phyloP scores from a whole-genome alignment of 2,329 filamentous ascomycete species.

The Epichloe elymi region DNA sequence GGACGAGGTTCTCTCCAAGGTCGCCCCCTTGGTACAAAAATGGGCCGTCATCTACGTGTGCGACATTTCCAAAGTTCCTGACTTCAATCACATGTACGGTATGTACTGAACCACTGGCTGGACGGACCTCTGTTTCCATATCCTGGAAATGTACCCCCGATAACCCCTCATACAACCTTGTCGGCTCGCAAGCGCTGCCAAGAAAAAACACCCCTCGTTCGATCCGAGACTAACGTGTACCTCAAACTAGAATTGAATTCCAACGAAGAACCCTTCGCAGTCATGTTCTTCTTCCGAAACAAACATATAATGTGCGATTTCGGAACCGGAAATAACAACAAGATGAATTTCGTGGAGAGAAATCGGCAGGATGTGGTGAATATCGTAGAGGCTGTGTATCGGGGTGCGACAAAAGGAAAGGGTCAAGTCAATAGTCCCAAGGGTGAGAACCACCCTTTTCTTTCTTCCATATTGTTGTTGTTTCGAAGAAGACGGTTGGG shows the following conservation, averaged over 20 bases:
- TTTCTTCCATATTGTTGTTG: background rate
- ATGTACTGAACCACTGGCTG: constrained; percentile 11
- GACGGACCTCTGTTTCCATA: background rate
- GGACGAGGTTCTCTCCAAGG: constrained; percentile 90
- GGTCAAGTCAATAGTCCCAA: constrained; percentile 96
- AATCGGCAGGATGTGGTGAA: constrained; percentile 98
- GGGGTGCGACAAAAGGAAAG: constrained; percentile 94
- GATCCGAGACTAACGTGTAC: background rate
- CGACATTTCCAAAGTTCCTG: constrained; percentile 79
- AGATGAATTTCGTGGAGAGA: constrained; percentile 85
- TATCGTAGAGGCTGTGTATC: constrained; percentile 95
- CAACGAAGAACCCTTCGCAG: constrained; percentile 60
- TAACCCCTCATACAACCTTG: too few relatives aligned
- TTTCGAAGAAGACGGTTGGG: background rate
- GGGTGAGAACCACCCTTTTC: constrained; percentile 23
- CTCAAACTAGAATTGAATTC: constrained; percentile 4
- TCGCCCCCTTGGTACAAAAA: constrained; percentile 88
- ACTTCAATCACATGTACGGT: constrained; percentile 93
- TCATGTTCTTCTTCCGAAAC: constrained; percentile 96
- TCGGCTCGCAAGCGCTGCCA: too few relatives aligned
- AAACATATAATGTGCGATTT: constrained; percentile 99
- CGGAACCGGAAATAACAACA: constrained; percentile 97
- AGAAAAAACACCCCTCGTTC: too few relatives aligned
- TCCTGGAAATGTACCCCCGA: background rate
- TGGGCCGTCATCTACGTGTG: constrained; percentile 88